Percentiles rank a stretch among this genome's conserved stretches.
These are phyloP conservation scores for Galerina sulciceps DNA, from an alignment of 768 basidiomycete genomes.

Conservation along the genomic window DNA sequence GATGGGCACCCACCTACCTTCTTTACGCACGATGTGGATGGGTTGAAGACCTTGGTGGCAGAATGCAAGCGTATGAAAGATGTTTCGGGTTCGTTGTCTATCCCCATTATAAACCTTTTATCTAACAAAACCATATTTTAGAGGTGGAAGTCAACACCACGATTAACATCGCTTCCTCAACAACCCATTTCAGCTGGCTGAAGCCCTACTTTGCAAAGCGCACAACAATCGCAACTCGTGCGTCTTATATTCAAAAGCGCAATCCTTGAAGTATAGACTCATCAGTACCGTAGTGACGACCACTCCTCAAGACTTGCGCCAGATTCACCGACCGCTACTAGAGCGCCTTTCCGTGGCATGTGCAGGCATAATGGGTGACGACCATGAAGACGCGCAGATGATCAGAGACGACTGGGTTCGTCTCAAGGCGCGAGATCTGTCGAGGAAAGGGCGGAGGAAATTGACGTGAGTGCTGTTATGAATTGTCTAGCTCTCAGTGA, in stretches of 20 bases:
- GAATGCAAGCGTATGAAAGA: constrained; percentile 65
- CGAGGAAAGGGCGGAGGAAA: constrained; percentile 32
- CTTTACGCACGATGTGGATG: constrained; percentile 50
- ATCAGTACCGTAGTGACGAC: constrained; percentile 37
- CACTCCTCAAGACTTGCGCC: constrained; percentile 60
- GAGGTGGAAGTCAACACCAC: constrained; percentile 25
- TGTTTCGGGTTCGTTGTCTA: constrained; percentile 43
- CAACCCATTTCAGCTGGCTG: constrained; percentile 50
- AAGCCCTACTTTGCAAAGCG: constrained; percentile 41
- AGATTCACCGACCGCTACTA: constrained; percentile 49
- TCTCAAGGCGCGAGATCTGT: constrained; percentile 40
- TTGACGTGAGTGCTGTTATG: constrained; percentile 30
- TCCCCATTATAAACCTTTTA: background rate
- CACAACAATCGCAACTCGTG: constrained; percentile 32
- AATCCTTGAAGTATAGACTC: background rate
- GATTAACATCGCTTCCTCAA: constrained; percentile 31
- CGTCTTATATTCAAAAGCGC: constrained; percentile 11
- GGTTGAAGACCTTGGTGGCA: constrained; percentile 47
- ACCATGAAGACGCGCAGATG: constrained; percentile 55
- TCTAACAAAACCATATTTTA: constrained; percentile 1
- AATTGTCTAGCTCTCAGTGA: background rate
- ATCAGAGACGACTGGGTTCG: constrained; percentile 73
- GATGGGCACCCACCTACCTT: constrained; percentile 42
- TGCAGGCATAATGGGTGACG: constrained; percentile 69
- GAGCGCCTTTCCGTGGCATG: constrained; percentile 59